These are phyloP conservation scores for Hygrocybe coccinea DNA, from an alignment of 768 basidiomycete species.

Conservation along the genomic window DNA sequence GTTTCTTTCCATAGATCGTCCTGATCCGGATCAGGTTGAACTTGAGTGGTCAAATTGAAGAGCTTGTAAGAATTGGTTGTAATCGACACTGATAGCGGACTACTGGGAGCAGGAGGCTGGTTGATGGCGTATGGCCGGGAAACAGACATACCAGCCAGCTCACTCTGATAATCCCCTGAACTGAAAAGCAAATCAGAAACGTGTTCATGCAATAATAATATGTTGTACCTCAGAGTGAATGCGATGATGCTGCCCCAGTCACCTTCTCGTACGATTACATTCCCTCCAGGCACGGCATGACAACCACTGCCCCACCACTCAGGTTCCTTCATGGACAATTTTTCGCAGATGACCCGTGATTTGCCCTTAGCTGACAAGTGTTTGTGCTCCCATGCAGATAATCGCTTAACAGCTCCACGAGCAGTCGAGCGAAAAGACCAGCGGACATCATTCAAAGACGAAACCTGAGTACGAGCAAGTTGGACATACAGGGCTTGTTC, in stretches of 20 bases:
- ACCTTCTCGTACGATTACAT: slow-evolving; percentile 60
- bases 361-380: slow-evolving; percentile 38
- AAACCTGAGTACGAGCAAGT: slow-evolving; percentile 42
- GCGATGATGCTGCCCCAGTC: slow-evolving; percentile 80
- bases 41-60: slow-evolving; percentile 38
- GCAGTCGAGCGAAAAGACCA: slow-evolving; percentile 51
- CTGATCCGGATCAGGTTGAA: slow-evolving; percentile 55
- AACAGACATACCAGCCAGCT: slow-evolving; percentile 39
- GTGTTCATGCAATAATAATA: neutral
- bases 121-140: slow-evolving; percentile 23
- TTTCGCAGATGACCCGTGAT: slow-evolving; percentile 18
- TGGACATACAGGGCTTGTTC: slow-evolving; percentile 59
- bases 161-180: slow-evolving; percentile 54
- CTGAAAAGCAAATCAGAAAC: slow-evolving; percentile 29
- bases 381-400: slow-evolving; percentile 62
- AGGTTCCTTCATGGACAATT: slow-evolving; percentile 41
- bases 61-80: slow-evolving; percentile 46
- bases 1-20: slow-evolving; percentile 58
- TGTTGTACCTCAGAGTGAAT: slow-evolving; percentile 60
- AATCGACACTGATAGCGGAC: slow-evolving; percentile 46
- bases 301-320: slow-evolving; percentile 60
- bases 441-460: slow-evolving; percentile 58
- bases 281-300: slow-evolving; percentile 63
- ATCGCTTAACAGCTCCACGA: slow-evolving; percentile 47
- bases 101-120: slow-evolving; percentile 21